Percentiles rank a stretch among this genome's conserved stretches.
phyloP scores from a whole-genome alignment of 2,329 filamentous ascomycete species.

The Cylindrodendrum hubeiense region DNA sequence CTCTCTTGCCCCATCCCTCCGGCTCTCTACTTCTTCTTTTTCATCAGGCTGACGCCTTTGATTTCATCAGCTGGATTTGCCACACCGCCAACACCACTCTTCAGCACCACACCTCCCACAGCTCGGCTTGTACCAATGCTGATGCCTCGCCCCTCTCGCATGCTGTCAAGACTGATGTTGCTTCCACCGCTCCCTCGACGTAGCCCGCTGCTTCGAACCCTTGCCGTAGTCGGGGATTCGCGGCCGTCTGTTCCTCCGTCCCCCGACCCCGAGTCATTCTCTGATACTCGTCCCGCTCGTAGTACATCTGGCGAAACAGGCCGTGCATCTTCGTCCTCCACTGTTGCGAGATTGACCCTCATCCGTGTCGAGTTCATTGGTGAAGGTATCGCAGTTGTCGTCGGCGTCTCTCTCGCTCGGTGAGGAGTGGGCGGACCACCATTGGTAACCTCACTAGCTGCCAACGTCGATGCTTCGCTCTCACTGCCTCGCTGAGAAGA shows the following conservation, averaged over 20 bases:
- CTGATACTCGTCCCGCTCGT: slow-evolving; percentile 15
- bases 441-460: slow-evolving; percentile 37
- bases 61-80: slow-evolving; percentile 31
- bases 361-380: slow-evolving; percentile 33
- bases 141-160: slow-evolving; percentile 54
- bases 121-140: slow-evolving; percentile 54
- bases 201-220: slow-evolving; percentile 24
- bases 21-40: slow-evolving; percentile 30
- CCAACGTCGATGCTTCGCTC: slow-evolving; percentile 52
- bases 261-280: slow-evolving; percentile 28
- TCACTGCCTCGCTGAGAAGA: slow-evolving; percentile 49
- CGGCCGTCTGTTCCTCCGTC: slow-evolving; percentile 28
- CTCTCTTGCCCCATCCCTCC: not conserved
- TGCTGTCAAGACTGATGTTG: slow-evolving; percentile 56
- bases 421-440: slow-evolving; percentile 39
- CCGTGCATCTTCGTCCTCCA: slow-evolving; percentile 26
- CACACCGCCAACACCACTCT: slow-evolving; percentile 34
- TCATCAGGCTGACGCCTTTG: slow-evolving; percentile 29
- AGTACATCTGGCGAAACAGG: slow-evolving; percentile 33
- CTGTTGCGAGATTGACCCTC: slow-evolving; percentile 30
- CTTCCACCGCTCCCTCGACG: slow-evolving; percentile 48
- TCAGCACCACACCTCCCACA: slow-evolving; percentile 51
- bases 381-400: slow-evolving; percentile 28
- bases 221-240: slow-evolving; percentile 34
- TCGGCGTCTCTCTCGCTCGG: slow-evolving; percentile 43